Conservation (phyloP, 306 rosid genomes). For the Begonia loranthoides region DNA sequence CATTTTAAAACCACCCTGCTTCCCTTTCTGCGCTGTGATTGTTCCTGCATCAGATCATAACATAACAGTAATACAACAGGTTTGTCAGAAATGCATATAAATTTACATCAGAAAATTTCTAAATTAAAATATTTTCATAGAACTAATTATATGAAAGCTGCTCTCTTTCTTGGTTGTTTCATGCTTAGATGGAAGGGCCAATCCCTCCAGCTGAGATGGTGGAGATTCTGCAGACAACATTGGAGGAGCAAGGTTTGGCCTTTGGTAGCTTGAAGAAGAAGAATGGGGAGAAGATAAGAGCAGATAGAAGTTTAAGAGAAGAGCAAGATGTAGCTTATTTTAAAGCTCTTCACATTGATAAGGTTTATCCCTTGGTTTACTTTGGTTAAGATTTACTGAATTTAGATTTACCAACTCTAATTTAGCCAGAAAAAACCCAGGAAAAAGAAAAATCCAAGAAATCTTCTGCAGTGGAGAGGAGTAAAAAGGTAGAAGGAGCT, state of each 20-base stretch:
- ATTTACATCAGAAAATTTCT: background rate
- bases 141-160: background rate
- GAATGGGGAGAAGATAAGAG: constrained; percentile 37
- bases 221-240: constrained; percentile 72
- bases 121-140: no score
- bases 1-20: constrained; percentile 33
- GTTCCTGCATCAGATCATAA: constrained; percentile 33
- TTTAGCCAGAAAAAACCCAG: constrained; percentile 8
- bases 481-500: constrained; percentile 27
- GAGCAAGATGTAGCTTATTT: constrained; percentile 73
- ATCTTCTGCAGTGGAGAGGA: constrained; percentile 15
- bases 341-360: constrained; percentile 53
- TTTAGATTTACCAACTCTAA: no score
- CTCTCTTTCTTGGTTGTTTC: no score
- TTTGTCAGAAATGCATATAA: constrained; percentile 12
- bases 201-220: constrained; percentile 63
- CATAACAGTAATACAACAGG: constrained; percentile 59
- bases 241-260: constrained; percentile 74
- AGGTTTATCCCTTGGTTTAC: constrained; percentile 33
- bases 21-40: constrained; percentile 58
- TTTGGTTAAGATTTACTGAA: background rate
- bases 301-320: constrained; percentile 57
- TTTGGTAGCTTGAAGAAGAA: constrained; percentile 40
- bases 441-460: constrained; percentile 33
- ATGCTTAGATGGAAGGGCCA: constrained; percentile 64